These are phyloP conservation scores for Dactylellina sp. DNA, from an alignment of 2,329 filamentous ascomycete species.

Conservation along the genomic window DNA sequence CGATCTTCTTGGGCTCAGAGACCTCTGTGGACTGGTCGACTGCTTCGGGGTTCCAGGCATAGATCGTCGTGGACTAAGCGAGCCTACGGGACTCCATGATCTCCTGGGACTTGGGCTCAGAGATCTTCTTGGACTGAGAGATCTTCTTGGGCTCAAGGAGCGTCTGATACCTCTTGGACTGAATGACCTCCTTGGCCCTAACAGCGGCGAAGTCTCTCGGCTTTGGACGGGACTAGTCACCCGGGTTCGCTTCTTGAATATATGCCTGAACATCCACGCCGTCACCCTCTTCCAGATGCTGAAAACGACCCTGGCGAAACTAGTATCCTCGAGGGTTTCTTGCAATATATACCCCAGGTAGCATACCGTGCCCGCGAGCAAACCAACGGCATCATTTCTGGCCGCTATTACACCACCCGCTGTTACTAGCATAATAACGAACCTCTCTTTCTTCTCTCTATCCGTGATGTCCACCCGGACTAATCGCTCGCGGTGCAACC, in stretches of 20 bases:
- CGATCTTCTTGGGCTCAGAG: slow-evolving; percentile 42
- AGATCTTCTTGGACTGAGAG: slow-evolving; percentile 27
- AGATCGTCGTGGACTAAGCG: slow-evolving; percentile 30
- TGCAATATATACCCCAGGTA: slow-evolving; percentile 73
- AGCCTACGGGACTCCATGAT: slow-evolving; percentile 30
- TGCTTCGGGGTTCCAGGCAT: slow-evolving; percentile 23
- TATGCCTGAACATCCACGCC: slow-evolving; percentile 43
- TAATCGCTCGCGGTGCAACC: slow-evolving; percentile 62
- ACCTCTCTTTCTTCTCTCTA: slow-evolving; percentile 78
- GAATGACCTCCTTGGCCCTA: slow-evolving; percentile 43
- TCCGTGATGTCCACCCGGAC: slow-evolving; percentile 71
- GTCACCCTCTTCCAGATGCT: slow-evolving; percentile 34
- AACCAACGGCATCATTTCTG: slow-evolving; percentile 86
- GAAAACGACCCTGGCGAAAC: slow-evolving; percentile 27
- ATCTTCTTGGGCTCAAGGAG: slow-evolving; percentile 35
- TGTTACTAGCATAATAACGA: slow-evolving; percentile 91
- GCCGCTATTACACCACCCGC: slow-evolving; percentile 84
- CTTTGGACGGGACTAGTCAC: slow-evolving; percentile 27
- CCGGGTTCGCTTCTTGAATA: slow-evolving; percentile 24
- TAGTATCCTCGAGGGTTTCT: slow-evolving; percentile 55
- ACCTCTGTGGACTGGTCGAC: slow-evolving; percentile 24
- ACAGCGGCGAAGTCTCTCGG: slow-evolving; percentile 43
- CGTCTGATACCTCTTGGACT: slow-evolving; percentile 42
- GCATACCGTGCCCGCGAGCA: slow-evolving; percentile 82
- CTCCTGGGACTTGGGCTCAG: slow-evolving; percentile 26